phyloP scores from a whole-genome alignment of 768 basidiomycete species.

The Suillus subaureus region DNA sequence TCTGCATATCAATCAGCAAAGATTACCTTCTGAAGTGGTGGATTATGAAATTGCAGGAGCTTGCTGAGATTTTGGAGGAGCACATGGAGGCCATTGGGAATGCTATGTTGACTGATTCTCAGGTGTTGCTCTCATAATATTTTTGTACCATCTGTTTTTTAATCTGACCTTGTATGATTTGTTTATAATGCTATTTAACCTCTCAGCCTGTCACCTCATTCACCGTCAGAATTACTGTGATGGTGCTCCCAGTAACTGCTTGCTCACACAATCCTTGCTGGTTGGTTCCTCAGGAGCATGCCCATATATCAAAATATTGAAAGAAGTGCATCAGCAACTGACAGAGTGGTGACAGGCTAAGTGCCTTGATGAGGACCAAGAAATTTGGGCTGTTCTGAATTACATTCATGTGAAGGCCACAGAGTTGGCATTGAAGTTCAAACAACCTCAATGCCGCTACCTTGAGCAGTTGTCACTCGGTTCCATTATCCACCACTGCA shows the following conservation, averaged over 20 bases:
- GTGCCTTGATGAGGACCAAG: not conserved
- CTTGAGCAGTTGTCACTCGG: too few species aligned
- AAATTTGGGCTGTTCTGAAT: not conserved
- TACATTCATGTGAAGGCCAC: not conserved
- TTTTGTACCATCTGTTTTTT: not conserved
- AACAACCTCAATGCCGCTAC: too few species aligned
- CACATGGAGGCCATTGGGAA: not conserved
- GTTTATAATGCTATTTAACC: not conserved
- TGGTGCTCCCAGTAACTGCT: not conserved
- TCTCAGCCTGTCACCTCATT: not conserved
- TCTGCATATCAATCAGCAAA: not conserved
- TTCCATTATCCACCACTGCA: too few species aligned
- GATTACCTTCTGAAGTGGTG: not conserved
- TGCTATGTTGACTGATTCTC: constrained; percentile 1
- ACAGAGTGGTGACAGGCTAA: not conserved
- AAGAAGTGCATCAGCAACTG: not conserved
- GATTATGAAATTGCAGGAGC: not conserved
- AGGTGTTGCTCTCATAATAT: not conserved
- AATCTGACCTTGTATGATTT: not conserved
- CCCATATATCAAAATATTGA: not conserved
- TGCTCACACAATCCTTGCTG: not conserved
- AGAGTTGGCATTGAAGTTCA: not conserved
- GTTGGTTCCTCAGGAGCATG: not conserved
- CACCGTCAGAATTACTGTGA: not conserved
- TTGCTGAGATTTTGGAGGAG: not conserved